Evolutionary conservation across 331 rosid species (phyloP).

Genomic region (Cucumis variabilis): DNA sequence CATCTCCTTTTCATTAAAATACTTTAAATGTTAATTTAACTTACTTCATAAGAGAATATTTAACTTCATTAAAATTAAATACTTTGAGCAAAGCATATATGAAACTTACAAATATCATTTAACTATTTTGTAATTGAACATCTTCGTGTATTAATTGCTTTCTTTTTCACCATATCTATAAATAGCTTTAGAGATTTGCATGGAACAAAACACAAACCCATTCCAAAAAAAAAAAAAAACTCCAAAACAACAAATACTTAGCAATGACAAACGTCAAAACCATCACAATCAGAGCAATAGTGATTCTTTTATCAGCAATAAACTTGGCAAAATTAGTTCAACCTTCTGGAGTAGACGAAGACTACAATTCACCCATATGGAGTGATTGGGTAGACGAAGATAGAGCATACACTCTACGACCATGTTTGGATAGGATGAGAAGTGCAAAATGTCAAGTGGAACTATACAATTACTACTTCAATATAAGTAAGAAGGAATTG

Average conservation of each 20-base stretch:
- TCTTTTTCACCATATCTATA: neutral
- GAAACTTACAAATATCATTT: no score
- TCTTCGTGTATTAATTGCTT: no score
- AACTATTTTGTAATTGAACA: no score
- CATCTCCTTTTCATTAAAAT: no score
- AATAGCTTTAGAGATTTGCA: neutral
- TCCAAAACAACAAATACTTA: neutral
- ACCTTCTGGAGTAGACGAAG: neutral
- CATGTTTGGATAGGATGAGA: conserved; percentile 13
- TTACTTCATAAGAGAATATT: no score
- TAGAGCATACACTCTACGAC: neutral
- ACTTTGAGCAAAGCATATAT: no score
- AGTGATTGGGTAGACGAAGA: neutral
- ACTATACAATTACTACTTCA: conserved; percentile 7
- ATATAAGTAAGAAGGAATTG: conserved; percentile 11
- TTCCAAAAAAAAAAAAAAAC: neutral
- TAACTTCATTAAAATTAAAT: no score
- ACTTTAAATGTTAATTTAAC: no score
- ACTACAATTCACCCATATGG: conserved; percentile 10
- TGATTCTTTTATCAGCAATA: neutral
- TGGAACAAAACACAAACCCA: neutral
- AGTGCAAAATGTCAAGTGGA: conserved; percentile 9
- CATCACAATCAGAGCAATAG: neutral
- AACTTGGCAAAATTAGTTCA: neutral
- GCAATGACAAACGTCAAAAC: neutral